These are phyloP conservation scores for Russula brevipes DNA, from an alignment of 768 basidiomycete species.

Conservation along the genomic window DNA sequence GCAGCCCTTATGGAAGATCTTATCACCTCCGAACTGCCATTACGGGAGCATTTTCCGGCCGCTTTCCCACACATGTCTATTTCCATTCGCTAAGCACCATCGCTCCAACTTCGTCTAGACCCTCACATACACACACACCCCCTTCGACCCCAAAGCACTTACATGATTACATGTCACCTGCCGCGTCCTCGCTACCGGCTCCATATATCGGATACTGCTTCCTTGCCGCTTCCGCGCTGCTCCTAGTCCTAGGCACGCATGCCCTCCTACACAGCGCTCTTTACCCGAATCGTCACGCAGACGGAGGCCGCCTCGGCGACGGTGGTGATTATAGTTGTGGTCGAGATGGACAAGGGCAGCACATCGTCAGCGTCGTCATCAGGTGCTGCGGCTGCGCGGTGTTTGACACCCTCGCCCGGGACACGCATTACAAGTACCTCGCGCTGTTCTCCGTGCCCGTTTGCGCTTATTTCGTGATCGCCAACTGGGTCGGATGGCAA, in stretches of 20 bases:
- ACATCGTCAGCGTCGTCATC: background rate
- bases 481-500: conserved; percentile 99
- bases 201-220: conserved; percentile 11
- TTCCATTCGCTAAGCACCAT: background rate
- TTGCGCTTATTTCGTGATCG: conserved; percentile 85
- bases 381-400: conserved; percentile 31
- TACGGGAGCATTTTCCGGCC: background rate
- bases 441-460: conserved; percentile 72
- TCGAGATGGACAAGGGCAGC: background rate
- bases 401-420: conserved; percentile 57
- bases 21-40: background rate
- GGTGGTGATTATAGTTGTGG: too few species aligned
- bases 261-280: conserved; percentile 21
- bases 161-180: background rate
- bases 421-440: conserved; percentile 92
- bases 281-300: background rate
- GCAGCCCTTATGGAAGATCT: conserved; percentile 1
- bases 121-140: too few species aligned
- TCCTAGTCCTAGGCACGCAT: conserved; percentile 17
- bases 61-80: background rate
- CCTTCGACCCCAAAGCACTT: background rate
- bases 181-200: conserved; percentile 7
- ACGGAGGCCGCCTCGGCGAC: background rate
- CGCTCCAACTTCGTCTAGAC: background rate
- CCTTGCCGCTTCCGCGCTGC: conserved; percentile 14